A percentile compares a stretch with the other conserved stretches of the same genome.
These are phyloP conservation scores for Cyberlindnera meyerae DNA, from an alignment of 805 yeast genomes.

Conservation along the genomic window DNA sequence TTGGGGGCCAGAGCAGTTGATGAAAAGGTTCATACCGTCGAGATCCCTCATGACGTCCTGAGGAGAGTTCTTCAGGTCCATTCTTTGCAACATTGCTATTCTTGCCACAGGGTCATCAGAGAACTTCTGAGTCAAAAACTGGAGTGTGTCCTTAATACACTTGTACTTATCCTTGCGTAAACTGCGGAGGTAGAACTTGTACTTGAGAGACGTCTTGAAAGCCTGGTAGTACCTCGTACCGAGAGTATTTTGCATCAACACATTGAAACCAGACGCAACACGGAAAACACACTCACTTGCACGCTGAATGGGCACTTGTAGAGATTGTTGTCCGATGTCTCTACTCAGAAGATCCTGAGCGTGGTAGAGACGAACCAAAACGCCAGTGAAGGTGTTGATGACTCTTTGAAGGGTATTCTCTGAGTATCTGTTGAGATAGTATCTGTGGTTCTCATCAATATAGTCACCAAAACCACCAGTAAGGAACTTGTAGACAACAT, in stretches of 20 bases:
- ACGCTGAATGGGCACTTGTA: constrained; percentile 1
- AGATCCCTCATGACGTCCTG: constrained; percentile 14
- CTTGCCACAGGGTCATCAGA: constrained; percentile 18
- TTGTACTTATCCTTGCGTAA: constrained; percentile 22
- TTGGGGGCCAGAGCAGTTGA: constrained; percentile 7
- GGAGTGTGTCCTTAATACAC: constrained; percentile 21
- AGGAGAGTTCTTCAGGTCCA: constrained; percentile 15
- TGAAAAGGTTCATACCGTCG: constrained; percentile 17
- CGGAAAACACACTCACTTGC: constrained; percentile 6
- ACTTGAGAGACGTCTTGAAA: constrained; percentile 21
- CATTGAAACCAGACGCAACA: constrained; percentile 17
- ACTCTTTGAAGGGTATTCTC: constrained; percentile 20
- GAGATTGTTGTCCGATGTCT: constrained; percentile 10
- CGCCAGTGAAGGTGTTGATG: constrained; percentile 12
- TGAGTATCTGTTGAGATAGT: constrained; percentile 14
- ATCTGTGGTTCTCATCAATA: constrained; percentile 16
- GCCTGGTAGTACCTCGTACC: constrained; percentile 22
- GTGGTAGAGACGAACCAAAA: constrained; percentile 20
- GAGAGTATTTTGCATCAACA: constrained; percentile 20
- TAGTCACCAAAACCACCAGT: constrained; percentile 10
- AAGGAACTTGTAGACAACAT: constrained; percentile 15
- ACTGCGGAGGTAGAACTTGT: constrained; percentile 22
- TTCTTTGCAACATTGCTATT: constrained; percentile 11
- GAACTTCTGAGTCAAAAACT: constrained; percentile 17
- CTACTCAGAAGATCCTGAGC: constrained; percentile 17